Conservation (phyloP, 805 yeast species). For the Starmerella apicola region DNA sequence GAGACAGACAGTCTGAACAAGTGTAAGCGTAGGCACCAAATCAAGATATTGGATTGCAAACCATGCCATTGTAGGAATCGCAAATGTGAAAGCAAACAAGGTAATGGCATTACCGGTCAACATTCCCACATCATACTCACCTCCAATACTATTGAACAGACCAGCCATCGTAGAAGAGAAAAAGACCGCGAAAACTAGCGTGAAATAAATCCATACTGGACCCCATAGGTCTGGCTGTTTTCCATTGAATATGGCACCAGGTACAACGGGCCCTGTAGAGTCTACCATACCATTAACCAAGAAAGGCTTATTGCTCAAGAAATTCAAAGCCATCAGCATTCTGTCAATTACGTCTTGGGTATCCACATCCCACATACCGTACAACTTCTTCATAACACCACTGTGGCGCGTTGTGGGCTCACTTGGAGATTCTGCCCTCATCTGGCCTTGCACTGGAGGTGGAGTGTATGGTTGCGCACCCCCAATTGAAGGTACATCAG, state of each 20-base stretch:
- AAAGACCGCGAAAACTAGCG: conserved; percentile 62
- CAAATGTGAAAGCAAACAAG: conserved; percentile 63
- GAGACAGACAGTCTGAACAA: conserved; percentile 53
- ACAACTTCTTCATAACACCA: conserved; percentile 5
- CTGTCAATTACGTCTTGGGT: conserved; percentile 48
- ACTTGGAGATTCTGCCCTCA: too few relatives aligned
- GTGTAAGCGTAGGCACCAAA: conserved; percentile 32
- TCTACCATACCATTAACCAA: conserved; percentile 21
- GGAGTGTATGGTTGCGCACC: too few relatives aligned
- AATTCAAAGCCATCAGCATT: conserved; percentile 45
- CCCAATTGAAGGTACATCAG: conserved; percentile 6
- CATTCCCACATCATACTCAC: conserved; percentile 47
- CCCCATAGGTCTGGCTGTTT: conserved; percentile 66
- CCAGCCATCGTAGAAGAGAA: conserved; percentile 62
- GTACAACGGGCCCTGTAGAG: conserved; percentile 4
- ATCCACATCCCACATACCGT: conserved; percentile 44
- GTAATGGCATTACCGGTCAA: conserved; percentile 57
- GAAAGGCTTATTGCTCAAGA: conserved; percentile 27
- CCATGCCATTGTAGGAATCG: conserved; percentile 49
- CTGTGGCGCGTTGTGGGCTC: too few relatives aligned
- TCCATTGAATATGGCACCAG: conserved; percentile 28
- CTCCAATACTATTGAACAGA: conserved; percentile 42
- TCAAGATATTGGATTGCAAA: conserved; percentile 43
- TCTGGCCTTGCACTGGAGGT: too few relatives aligned
- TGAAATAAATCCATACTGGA: conserved; percentile 80